These are phyloP conservation scores for Stephania cephalantha DNA, from an alignment of 164 flowering plant species.

Conservation along the genomic window DNA sequence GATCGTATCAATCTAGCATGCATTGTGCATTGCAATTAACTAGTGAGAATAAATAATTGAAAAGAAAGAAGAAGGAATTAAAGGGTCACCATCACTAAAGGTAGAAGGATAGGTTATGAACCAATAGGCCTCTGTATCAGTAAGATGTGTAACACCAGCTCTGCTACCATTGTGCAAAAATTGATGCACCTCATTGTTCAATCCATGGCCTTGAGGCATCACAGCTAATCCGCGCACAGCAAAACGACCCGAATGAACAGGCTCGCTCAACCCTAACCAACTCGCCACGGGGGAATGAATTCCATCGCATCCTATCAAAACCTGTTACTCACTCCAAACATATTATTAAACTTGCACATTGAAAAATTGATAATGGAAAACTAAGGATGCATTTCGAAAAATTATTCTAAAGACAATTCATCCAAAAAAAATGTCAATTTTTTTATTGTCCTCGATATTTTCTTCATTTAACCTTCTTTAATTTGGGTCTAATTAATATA, in stretches of 20 bases:
- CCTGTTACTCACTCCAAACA: constrained; percentile 12
- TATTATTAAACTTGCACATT: neutral
- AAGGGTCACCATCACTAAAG: neutral
- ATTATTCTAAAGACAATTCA: neutral
- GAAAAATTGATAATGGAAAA: neutral
- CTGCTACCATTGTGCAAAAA: constrained; percentile 20
- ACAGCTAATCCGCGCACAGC: constrained; percentile 37
- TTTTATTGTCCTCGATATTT: neutral
- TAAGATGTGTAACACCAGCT: constrained; percentile 33
- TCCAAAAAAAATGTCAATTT: neutral
- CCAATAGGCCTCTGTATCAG: constrained; percentile 37
- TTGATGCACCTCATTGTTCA: constrained; percentile 25
- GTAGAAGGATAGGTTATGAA: constrained; percentile 17
- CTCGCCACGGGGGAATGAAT: constrained; percentile 46
- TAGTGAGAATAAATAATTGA: too few species aligned
- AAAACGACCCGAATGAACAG: constrained; percentile 34
- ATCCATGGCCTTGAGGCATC: constrained; percentile 44
- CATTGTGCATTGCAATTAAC: too few species aligned
- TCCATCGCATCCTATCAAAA: constrained; percentile 56
- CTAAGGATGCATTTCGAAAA: neutral
- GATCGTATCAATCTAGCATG: too few species aligned
- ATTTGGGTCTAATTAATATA: neutral
- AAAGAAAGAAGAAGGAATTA: too few species aligned
- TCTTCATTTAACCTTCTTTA: neutral
- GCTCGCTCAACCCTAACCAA: constrained; percentile 37